These are phyloP conservation scores for Cladobotryum protrusum DNA, from an alignment of 2,329 filamentous ascomycete genomes.

Conservation along the genomic window DNA sequence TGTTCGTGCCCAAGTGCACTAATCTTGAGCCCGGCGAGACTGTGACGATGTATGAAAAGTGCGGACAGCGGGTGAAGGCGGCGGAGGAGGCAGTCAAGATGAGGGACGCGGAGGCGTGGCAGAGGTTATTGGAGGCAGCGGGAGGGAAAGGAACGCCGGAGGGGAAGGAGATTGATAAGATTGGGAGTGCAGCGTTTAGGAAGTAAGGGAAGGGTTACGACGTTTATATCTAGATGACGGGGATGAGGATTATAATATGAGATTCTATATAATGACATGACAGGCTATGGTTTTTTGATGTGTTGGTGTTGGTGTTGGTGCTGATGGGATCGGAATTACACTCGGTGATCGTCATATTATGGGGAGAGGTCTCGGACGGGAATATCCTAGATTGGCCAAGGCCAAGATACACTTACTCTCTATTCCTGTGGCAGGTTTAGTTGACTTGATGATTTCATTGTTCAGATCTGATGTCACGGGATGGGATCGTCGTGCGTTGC, in stretches of 20 bases:
- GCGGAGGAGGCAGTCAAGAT: constrained; percentile 83
- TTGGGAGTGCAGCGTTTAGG: constrained; percentile 57
- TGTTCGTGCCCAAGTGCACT: constrained; percentile 85
- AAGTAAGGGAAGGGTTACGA: constrained; percentile 16
- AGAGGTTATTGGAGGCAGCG: constrained; percentile 66
- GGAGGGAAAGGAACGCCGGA: constrained; percentile 61
- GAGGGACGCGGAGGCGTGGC: constrained; percentile 72
- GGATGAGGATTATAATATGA: not conserved
- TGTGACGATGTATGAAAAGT: constrained; percentile 94
- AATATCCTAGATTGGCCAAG: no score
- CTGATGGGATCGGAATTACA: no score
- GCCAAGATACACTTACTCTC: no score
- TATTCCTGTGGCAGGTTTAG: no score
- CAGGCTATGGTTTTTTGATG: no score
- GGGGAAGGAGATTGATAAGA: constrained; percentile 72
- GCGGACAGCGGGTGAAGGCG: constrained; percentile 80
- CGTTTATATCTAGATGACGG: not conserved
- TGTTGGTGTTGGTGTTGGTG: no score
- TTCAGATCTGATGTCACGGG: no score
- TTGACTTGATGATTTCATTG: no score
- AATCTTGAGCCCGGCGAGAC: constrained; percentile 60
- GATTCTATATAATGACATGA: no score
- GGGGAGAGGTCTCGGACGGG: no score
- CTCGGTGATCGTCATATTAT: no score
- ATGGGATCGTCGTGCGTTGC: no score